Percentiles rank a stretch among this genome's conserved stretches.
These are phyloP conservation scores for Orychophragmus violaceus DNA, from an alignment of 345 rosid genomes.

Conservation along the genomic window DNA sequence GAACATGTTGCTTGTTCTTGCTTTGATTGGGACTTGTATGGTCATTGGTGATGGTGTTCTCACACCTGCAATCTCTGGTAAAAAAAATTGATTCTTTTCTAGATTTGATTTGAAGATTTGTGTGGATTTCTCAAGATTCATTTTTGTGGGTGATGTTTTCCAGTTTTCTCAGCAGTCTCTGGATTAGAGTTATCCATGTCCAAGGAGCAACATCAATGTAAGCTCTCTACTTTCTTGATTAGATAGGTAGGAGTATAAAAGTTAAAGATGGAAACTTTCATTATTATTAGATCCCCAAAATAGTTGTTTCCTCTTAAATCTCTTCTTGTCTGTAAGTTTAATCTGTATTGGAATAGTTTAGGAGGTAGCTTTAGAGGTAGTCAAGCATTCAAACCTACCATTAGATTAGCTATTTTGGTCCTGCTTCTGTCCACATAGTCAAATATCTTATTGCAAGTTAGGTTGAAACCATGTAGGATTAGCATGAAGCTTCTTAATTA, in stretches of 20 bases:
- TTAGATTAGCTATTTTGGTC: background rate
- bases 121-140: background rate
- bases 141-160: constrained; percentile 6
- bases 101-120: constrained; percentile 1
- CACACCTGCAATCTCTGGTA: constrained; percentile 88
- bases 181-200: constrained; percentile 78
- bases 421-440: background rate
- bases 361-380: background rate
- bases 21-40: constrained; percentile 89
- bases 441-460: constrained; percentile 8
- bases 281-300: background rate
- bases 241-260: background rate
- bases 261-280: constrained; percentile 8
- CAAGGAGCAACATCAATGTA: constrained; percentile 75
- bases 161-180: constrained; percentile 91
- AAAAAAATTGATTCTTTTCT: background rate
- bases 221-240: constrained; percentile 19
- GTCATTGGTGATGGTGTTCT: constrained; percentile 94
- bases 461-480: constrained; percentile 21
- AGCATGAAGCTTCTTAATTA: constrained; percentile 18
- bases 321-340: background rate
- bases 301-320: background rate
- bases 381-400: too few species aligned
- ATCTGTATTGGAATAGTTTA: background rate
- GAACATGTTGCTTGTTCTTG: constrained; percentile 61